These are phyloP conservation scores for Calonectria pteridis DNA, from an alignment of 2,329 filamentous ascomycete genomes.

Conservation along the genomic window DNA sequence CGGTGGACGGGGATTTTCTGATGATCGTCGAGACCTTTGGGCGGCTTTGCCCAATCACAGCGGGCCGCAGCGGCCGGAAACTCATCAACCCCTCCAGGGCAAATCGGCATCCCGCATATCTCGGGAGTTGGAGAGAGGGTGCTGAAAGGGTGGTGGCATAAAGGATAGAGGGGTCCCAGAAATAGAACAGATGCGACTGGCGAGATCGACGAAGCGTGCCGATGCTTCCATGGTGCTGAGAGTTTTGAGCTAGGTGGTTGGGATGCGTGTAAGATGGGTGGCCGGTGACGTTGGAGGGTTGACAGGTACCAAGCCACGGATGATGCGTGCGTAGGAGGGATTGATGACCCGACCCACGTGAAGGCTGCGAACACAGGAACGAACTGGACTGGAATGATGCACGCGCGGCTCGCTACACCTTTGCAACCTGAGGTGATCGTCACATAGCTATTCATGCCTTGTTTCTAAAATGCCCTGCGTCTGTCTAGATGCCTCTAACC, in stretches of 20 bases:
- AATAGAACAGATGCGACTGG: slow-evolving; percentile 19
- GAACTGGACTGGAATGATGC: background rate
- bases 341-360: slow-evolving; percentile 24
- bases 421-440: background rate
- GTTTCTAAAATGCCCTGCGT: background rate
- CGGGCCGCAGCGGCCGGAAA: background rate
- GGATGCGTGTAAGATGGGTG: slow-evolving; percentile 9
- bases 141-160: background rate
- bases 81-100: background rate
- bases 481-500: background rate
- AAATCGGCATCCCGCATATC: background rate
- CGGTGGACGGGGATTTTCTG: background rate
- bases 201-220: background rate
- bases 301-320: background rate
- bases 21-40: background rate
- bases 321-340: slow-evolving; percentile 7
- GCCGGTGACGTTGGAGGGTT: background rate
- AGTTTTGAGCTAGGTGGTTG: slow-evolving; percentile 5
- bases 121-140: background rate
- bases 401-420: background rate
- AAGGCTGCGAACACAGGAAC: background rate
- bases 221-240: background rate
- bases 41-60: slow-evolving; percentile 10
- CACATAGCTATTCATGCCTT: background rate
- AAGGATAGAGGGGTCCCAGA: background rate